phyloP scores from a whole-genome alignment of 2,329 filamentous ascomycete species.

The Juglanconis sp. region DNA sequence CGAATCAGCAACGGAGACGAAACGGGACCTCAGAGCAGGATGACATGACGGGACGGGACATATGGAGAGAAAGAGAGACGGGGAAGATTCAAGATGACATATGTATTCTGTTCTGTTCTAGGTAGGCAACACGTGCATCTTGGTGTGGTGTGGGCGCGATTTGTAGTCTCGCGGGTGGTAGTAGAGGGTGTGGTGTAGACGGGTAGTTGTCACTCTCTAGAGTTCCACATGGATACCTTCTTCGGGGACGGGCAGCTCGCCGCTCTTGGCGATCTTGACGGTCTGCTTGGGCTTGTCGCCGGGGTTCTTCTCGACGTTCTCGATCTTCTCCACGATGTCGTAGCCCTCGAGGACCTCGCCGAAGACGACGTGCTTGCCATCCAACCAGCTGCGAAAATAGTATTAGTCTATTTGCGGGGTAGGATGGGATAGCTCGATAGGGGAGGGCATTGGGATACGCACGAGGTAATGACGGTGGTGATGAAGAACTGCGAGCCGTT shows the following conservation, averaged over 20 bases:
- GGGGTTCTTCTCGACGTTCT: conserved; percentile 62
- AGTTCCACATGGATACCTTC: conserved; percentile 94
- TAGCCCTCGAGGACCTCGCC: conserved; percentile 86
- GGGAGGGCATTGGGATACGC: conserved; percentile 31
- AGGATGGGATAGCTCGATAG: not conserved
- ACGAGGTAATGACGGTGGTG: conserved; percentile 76
- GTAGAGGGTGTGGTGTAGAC: conserved; percentile 22
- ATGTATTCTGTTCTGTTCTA: conserved; percentile 10
- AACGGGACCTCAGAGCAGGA: conserved; percentile 15
- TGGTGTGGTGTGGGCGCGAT: conserved; percentile 3
- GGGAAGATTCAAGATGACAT: not conserved
- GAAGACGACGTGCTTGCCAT: conserved; percentile 82
- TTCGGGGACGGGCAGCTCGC: conserved; percentile 76
- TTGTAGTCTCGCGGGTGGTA: not conserved
- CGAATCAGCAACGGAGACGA: conserved; percentile 29
- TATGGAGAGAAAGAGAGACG: not conserved
- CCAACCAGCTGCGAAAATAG: conserved; percentile 61
- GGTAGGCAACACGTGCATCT: conserved; percentile 2
- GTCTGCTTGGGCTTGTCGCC: conserved; percentile 67
- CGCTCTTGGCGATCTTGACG: conserved; percentile 79
- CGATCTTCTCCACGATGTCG: conserved; percentile 75
- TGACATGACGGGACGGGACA: not conserved
- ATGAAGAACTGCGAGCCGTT: conserved; percentile 92
- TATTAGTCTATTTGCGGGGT: conserved; percentile 5
- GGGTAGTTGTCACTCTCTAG: conserved; percentile 39